Conservation (phyloP, 2,329 filamentous ascomycete species). For the Aureobasidium sp. region DNA sequence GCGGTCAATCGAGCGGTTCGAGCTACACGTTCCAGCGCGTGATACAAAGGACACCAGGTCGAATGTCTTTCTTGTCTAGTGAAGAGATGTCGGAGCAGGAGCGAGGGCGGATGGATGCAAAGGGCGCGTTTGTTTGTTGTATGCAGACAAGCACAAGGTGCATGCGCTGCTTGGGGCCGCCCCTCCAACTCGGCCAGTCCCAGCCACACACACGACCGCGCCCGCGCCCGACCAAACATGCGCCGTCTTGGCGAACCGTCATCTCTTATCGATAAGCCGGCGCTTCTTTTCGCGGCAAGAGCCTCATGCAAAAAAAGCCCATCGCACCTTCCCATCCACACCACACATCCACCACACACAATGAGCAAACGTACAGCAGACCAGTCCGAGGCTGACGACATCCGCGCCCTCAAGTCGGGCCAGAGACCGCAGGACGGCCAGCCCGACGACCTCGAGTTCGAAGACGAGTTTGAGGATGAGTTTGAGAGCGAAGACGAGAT, state of each 20-base stretch:
- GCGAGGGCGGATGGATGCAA: neutral
- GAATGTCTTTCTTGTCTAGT: neutral
- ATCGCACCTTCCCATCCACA: conserved; percentile 15
- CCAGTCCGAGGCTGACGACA: conserved; percentile 36
- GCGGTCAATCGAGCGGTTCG: neutral
- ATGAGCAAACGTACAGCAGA: conserved; percentile 57
- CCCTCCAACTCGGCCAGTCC: neutral
- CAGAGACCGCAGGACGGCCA: conserved; percentile 45
- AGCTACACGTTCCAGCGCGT: conserved; percentile 7
- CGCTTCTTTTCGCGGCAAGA: neutral
- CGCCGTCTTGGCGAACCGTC: neutral
- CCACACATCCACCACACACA: conserved; percentile 20
- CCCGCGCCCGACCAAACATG: too few species aligned
- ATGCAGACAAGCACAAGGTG: neutral
- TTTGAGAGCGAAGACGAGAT: conserved; percentile 90
- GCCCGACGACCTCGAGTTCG: conserved; percentile 62
- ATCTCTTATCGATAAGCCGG: conserved; percentile 11
- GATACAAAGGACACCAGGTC: neutral
- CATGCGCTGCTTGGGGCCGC: neutral
- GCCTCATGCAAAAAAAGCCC: neutral
- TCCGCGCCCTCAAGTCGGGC: conserved; percentile 50
- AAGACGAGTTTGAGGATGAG: conserved; percentile 90
- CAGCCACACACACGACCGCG: neutral
- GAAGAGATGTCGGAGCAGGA: neutral
- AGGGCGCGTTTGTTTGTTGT: neutral